These are phyloP conservation scores for Parietaria judaica DNA, from an alignment of 306 rosid species.

Conservation along the genomic window DNA sequence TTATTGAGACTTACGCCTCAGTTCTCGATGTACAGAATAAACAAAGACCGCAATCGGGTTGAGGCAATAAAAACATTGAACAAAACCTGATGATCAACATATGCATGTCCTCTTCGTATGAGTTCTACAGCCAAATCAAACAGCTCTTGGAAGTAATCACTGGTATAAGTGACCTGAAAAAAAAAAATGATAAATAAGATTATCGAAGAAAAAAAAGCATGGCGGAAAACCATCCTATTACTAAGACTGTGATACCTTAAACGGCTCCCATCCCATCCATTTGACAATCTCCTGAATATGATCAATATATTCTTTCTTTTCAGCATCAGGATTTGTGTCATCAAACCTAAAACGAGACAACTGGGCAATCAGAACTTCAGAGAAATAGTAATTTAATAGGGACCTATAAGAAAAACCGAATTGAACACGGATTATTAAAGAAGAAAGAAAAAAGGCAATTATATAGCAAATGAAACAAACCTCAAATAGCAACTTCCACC, in stretches of 20 bases:
- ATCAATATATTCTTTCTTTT: slow-evolving; percentile 91
- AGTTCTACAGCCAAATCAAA: slow-evolving; percentile 94
- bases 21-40: background rate
- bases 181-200: slow-evolving; percentile 12
- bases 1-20: no score
- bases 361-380: slow-evolving; percentile 5
- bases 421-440: background rate
- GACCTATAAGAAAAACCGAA: background rate
- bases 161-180: slow-evolving; percentile 80
- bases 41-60: no score
- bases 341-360: slow-evolving; percentile 53
- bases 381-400: background rate
- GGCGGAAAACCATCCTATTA: background rate
- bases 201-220: background rate
- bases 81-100: slow-evolving; percentile 93
- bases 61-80: background rate
- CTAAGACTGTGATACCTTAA: slow-evolving; percentile 42
- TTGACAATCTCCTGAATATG: slow-evolving; percentile 88
- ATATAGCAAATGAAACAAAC: slow-evolving; percentile 21
- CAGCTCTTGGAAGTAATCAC: slow-evolving; percentile 91
- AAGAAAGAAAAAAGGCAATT: slow-evolving; percentile 4
- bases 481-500: slow-evolving; percentile 87
- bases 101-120: slow-evolving; percentile 72
- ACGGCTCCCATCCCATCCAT: slow-evolving; percentile 99
- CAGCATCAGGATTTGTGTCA: slow-evolving; percentile 96